A percentile compares a stretch with the other conserved stretches of the same genome.
phyloP scores from a whole-genome alignment of 176 grass and related monocot species.

The Phoenix roebelenii region DNA sequence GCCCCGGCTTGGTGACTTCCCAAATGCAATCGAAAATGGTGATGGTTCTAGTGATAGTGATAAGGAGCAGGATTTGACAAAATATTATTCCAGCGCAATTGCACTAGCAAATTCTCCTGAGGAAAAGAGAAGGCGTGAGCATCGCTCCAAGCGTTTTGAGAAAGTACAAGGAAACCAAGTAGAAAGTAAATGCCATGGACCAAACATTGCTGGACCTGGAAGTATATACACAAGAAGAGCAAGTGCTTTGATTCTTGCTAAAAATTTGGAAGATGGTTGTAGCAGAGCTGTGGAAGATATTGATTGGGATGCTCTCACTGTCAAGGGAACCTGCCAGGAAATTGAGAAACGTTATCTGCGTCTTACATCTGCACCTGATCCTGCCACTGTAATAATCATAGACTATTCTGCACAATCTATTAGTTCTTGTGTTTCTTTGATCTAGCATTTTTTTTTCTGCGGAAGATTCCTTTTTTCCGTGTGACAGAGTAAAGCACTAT shows the following conservation, averaged over 20 bases:
- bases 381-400: conserved; percentile 45
- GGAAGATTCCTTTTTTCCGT: no score
- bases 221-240: conserved; percentile 42
- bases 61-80: conserved; percentile 69
- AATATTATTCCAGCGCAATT: conserved; percentile 64
- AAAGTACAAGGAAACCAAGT: conserved; percentile 35
- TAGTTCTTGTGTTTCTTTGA: neutral
- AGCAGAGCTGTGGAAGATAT: conserved; percentile 83
- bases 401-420: neutral
- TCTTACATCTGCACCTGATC: conserved; percentile 87
- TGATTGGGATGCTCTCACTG: conserved; percentile 83
- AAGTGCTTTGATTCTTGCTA: conserved; percentile 44
- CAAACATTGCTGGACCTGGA: conserved; percentile 35
- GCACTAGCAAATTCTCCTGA: conserved; percentile 67
- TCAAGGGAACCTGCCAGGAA: conserved; percentile 88
- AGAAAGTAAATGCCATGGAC: conserved; percentile 32
- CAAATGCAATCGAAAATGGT: conserved; percentile 40
- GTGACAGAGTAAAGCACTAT: neutral
- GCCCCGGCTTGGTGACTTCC: conserved; percentile 33
- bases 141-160: conserved; percentile 92
- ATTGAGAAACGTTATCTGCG: conserved; percentile 93
- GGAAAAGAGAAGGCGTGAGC: conserved; percentile 82
- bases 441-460: neutral
- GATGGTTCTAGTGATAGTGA: conserved; percentile 81
- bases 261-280: conserved; percentile 44